Base-by-base conservation (phyloP, 2,329 filamentous ascomycete species). In the Setomelanomma holmii region DNA sequence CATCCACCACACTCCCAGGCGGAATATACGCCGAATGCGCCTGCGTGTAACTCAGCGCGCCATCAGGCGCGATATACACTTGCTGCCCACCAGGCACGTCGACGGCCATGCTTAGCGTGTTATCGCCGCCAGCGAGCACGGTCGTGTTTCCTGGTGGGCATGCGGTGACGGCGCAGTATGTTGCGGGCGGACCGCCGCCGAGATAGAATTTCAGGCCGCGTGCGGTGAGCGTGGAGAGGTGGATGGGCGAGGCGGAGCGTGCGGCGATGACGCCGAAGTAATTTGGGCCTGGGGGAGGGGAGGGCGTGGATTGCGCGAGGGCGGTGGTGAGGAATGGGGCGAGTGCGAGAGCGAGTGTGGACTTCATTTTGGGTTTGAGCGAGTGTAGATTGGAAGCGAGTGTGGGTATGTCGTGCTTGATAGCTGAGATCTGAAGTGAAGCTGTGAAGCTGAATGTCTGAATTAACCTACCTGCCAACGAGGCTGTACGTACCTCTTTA, bases 31-130 rank as follows among this genome's bases (percentile, higher is more conserved):
- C 72, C 0, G 83, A 86, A 73, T 88, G 84, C 0, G 85, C 78
- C 17, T 64, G 56, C 0, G 84, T 84, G 74, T 83, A 89, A 48
- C 78, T 76, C 50, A 89, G 69, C 8, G 78, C 75, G 5, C 86
- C 87, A 21, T 78, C 70, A 3, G 80, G 75, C 3, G 73, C 76
- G 50, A 89, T 78, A 69, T 84, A 89, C 61, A 87, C 71, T 51
- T 79, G 73, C 63, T 89, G 86, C 21, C 87, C 86, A 22, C 86
- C 86, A 4, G 86, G 85, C 4, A 88, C 86, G 23, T 79, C 66
- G 24, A 84, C 80, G 27, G 76, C 72, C 64, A 83, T 41, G n/a
- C 53, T 49, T 4, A 73, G 66, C 10, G 56, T 65, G 1, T 36
- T 34, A 23, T 68, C 46, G 39, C 75, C 72, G 23, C 77, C 73